Percentiles rank a stretch among this genome's conserved stretches.
Evolutionary conservation across 2,329 filamentous ascomycete genomes (phyloP).

Genomic region (Curvularia hawaiiensis): DNA sequence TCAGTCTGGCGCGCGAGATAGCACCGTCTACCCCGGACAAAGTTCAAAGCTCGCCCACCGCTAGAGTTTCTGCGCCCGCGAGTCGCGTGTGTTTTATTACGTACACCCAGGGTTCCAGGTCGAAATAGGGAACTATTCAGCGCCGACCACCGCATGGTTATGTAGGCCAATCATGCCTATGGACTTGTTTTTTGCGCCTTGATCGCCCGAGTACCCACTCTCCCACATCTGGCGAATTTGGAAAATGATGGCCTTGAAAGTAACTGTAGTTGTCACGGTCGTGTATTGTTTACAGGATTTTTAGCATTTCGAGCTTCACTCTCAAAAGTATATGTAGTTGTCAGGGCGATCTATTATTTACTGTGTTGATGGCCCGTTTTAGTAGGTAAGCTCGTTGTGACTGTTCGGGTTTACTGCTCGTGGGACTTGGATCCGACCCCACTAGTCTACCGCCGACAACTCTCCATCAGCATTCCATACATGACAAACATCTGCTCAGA

Average conservation of each 20-base stretch:
- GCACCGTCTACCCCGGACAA: constrained; percentile 16
- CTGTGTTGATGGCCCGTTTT: too few relatives aligned
- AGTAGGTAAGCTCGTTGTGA: too few relatives aligned
- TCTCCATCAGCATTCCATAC: constrained; percentile 36
- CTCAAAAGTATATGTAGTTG: too few relatives aligned
- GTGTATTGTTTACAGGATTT: too few relatives aligned
- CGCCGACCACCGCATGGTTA: background rate
- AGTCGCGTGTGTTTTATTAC: constrained; percentile 23
- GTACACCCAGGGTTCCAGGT: constrained; percentile 23
- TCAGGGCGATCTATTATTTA: too few relatives aligned
- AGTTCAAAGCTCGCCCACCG: constrained; percentile 26
- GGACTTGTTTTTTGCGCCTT: background rate
- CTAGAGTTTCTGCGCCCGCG: constrained; percentile 26
- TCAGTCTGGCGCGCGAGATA: constrained; percentile 19
- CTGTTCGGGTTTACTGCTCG: too few relatives aligned
- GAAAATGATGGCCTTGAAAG: too few relatives aligned
- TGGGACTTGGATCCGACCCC: background rate
- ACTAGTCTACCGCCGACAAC: background rate
- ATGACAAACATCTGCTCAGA: constrained; percentile 39
- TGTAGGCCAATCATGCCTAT: background rate
- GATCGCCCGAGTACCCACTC: background rate
- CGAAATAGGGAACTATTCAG: constrained; percentile 10
- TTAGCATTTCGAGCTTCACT: too few relatives aligned
- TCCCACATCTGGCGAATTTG: too few relatives aligned
- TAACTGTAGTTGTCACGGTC: too few relatives aligned